A percentile compares a stretch with the other conserved stretches of the same genome.
Conservation (phyloP, 192 early-diverging fungal species). For the Pilaira anomala region DNA sequence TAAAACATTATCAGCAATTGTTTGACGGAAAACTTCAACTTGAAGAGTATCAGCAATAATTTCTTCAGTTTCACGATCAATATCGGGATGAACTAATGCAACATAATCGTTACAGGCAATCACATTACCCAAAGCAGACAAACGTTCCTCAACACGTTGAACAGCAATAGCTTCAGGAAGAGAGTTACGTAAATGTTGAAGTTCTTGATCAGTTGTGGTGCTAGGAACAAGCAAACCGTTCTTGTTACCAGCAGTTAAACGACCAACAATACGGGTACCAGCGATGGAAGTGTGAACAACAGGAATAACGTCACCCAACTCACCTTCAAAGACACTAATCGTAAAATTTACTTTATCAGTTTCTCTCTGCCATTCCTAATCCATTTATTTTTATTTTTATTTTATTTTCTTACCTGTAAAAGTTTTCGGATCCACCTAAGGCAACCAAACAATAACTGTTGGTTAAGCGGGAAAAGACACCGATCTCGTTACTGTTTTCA, state of each 20-base stretch:
- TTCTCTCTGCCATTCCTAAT: neutral
- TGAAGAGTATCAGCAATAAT: slow-evolving; percentile 97
- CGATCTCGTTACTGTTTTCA: slow-evolving; percentile 99
- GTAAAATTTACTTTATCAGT: neutral
- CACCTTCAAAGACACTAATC: slow-evolving; percentile 87
- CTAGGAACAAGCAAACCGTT: slow-evolving; percentile 92
- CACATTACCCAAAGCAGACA: slow-evolving; percentile 97
- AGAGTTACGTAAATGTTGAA: slow-evolving; percentile 96
- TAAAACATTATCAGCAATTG: slow-evolving; percentile 95
- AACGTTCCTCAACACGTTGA: slow-evolving; percentile 96
- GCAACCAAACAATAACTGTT: slow-evolving; percentile 98
- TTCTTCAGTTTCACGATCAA: slow-evolving; percentile 98
- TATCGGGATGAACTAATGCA: slow-evolving; percentile 96
- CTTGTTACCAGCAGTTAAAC: slow-evolving; percentile 91
- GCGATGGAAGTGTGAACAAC: slow-evolving; percentile 96
- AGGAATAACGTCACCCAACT: slow-evolving; percentile 93
- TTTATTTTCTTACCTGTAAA: slow-evolving; percentile 75
- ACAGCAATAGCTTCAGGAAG: slow-evolving; percentile 90
- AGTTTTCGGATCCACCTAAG: slow-evolving; percentile 98
- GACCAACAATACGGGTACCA: slow-evolving; percentile 94
- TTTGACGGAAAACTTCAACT: slow-evolving; percentile 98
- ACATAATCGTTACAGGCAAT: slow-evolving; percentile 99
- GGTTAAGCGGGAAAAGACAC: slow-evolving; percentile 95
- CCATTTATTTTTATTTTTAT: neutral
- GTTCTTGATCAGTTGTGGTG: slow-evolving; percentile 96